These are phyloP conservation scores for Geotrichum aggregatum DNA, from an alignment of 1,139 yeast genomes.

Conservation along the genomic window DNA sequence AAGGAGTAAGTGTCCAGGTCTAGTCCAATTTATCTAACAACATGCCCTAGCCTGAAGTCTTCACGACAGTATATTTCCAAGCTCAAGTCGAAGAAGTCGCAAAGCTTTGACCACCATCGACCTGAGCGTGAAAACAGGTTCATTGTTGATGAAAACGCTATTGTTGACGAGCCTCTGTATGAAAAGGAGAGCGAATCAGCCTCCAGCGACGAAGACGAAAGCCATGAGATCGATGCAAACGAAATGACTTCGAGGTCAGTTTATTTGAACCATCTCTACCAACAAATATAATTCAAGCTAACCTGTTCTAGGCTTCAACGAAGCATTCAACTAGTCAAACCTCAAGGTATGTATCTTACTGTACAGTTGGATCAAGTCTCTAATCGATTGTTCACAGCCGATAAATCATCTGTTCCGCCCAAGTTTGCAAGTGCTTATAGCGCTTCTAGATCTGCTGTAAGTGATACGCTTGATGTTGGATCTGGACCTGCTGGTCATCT, in stretches of 20 bases:
- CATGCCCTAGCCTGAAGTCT: neutral
- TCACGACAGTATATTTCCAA: constrained; percentile 1
- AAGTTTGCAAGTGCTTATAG: constrained; percentile 19
- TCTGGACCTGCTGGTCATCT: neutral
- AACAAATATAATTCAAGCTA: too few relatives aligned
- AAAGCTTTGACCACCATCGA: constrained; percentile 14
- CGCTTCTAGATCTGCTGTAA: constrained; percentile 12
- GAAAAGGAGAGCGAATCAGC: constrained; percentile 6
- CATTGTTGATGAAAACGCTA: constrained; percentile 14
- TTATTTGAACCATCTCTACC: too few relatives aligned
- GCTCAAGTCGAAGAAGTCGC: constrained; percentile 4
- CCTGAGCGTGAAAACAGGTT: constrained; percentile 7
- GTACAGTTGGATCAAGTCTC: neutral
- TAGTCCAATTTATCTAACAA: neutral
- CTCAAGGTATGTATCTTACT: neutral
- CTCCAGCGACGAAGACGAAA: constrained; percentile 16
- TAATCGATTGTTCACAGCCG: neutral
- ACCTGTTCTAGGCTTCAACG: neutral
- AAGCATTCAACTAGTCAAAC: constrained; percentile 6
- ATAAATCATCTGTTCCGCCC: constrained; percentile 13
- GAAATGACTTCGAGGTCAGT: constrained; percentile 18
- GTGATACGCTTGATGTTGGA: neutral
- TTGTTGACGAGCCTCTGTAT: constrained; percentile 7
- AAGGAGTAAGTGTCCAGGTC: constrained; percentile 13
- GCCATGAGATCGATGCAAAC: constrained; percentile 17